Evolutionary conservation across 2,329 filamentous ascomycete species (phyloP), one percentile per base, ranked within the genome.

Genomic region (Fusarium heterosporum): DNA sequence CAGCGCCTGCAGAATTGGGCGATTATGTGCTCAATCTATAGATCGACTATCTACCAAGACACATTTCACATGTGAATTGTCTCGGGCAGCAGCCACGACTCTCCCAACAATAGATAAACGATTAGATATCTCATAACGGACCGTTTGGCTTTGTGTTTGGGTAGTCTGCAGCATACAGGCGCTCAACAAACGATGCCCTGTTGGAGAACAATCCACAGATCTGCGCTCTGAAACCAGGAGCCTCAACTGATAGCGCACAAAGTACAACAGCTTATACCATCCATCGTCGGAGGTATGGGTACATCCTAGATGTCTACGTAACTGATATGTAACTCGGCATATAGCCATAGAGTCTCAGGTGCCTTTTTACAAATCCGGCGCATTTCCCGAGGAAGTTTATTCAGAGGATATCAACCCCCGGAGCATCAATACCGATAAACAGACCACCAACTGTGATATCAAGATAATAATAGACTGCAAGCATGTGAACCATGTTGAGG

Each of bases 401-500:
- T 68, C 65, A 61, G 61, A 68, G 65, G 65, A 67, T 19, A 55
- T 46, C 26, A 54, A 41, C 13, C 46, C 48, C 55, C 41, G 63
- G 63, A 67, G 40, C 60, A 28, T 29, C 25, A 56, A 39, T 46
- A 42, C 65, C 52, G 64, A 68, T 58, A 51, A 51, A 32, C 48
- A 53, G 58, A 50, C 47, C 43, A 25, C 56, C 42, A 42, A 25
- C 30, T n/a, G 10, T n/a, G 25, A 43, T 49, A 42, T 25, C 38
- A 22, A 22, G 22, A 34, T 49, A 47, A 32, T 8, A 42, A 32
- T 6, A 57, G 5, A 36, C 32, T 17, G 29, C n/a, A 40, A 51
- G 26, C 65, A 62, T 66, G 67, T 61, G 58, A 58, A 64, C 51
- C 36, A 55, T 53, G 69, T 71, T 72, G 69, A 50, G 69, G 49